These are phyloP conservation scores for Yamadazyma atmosphaerica DNA, from an alignment of 1,139 yeast genomes.

Conservation along the genomic window DNA sequence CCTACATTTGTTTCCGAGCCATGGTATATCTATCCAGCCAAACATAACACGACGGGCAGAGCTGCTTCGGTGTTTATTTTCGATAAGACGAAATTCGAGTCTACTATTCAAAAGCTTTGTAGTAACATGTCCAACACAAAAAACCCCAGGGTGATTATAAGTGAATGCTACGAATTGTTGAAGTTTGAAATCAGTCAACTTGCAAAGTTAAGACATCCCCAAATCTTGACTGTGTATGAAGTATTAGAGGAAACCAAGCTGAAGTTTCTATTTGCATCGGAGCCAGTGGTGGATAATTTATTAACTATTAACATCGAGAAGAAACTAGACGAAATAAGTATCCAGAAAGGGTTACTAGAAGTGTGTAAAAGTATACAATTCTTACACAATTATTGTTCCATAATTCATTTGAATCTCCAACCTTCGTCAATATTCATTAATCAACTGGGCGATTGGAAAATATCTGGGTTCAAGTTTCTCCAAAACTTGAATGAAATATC, in stretches of 20 bases:
- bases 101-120: constrained; percentile 52
- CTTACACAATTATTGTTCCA: constrained; percentile 72
- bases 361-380: constrained; percentile 77
- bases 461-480: constrained; percentile 72
- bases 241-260: constrained; percentile 85
- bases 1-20: constrained; percentile 78
- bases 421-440: constrained; percentile 79
- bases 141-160: constrained; percentile 38
- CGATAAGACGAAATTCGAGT: constrained; percentile 77
- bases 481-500: constrained; percentile 53
- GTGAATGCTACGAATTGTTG: constrained; percentile 42
- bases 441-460: constrained; percentile 91
- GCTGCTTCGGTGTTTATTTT: constrained; percentile 82
- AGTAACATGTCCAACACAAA: constrained; percentile 39
- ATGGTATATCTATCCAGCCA: constrained; percentile 86
- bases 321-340: constrained; percentile 61
- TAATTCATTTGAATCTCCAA: constrained; percentile 75
- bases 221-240: constrained; percentile 76
- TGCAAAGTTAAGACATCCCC: constrained; percentile 86
- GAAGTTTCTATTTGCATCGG: constrained; percentile 82
- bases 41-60: constrained; percentile 57
- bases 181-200: constrained; percentile 61
- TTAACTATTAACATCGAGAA: constrained; percentile 43
- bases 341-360: constrained; percentile 86
- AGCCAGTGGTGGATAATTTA: constrained; percentile 65